These are phyloP conservation scores for Cylindrotheca fusiformis DNA, from an alignment of 108 stramenopile genomes.

Conservation along the genomic window DNA sequence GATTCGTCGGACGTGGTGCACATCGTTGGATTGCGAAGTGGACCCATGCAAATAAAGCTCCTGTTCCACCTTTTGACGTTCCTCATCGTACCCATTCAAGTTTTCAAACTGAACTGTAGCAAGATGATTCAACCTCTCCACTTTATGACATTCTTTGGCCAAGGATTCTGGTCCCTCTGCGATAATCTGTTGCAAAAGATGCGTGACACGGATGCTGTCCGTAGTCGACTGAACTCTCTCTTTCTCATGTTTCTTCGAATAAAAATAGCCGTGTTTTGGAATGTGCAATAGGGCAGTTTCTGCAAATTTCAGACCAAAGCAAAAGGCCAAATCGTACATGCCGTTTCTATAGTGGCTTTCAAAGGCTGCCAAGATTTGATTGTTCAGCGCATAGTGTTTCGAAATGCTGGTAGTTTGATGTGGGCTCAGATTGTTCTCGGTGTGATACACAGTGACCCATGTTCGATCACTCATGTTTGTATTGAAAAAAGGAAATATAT, in stretches of 20 bases:
- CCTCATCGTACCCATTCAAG: conserved; percentile 20
- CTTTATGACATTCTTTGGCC: conserved; percentile 12
- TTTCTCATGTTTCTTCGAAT: conserved; percentile 19
- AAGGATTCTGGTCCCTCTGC: conserved; percentile 15
- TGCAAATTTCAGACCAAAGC: conserved; percentile 53
- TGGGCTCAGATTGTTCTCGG: conserved; percentile 1
- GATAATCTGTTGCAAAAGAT: conserved; percentile 39
- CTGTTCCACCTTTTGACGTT: conserved; percentile 13
- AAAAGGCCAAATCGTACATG: conserved; percentile 35
- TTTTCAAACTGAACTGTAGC: conserved; percentile 32
- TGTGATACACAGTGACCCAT: background rate
- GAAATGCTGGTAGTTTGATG: conserved; percentile 43
- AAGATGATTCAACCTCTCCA: conserved; percentile 22
- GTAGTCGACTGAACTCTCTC: conserved; percentile 24
- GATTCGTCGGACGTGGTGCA: background rate
- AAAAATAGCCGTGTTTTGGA: conserved; percentile 61
- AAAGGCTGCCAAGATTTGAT: conserved; percentile 40
- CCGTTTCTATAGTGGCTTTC: conserved; percentile 18
- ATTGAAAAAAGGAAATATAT: too few species aligned
- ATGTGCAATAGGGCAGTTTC: conserved; percentile 63
- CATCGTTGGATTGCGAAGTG: too few species aligned
- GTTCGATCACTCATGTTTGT: background rate
- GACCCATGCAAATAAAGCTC: conserved; percentile 21
- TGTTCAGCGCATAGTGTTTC: conserved; percentile 41
- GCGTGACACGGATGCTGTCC: conserved; percentile 48